Conservation (phyloP, 2,329 filamentous ascomycete genomes). For the Nemania sp. region DNA sequence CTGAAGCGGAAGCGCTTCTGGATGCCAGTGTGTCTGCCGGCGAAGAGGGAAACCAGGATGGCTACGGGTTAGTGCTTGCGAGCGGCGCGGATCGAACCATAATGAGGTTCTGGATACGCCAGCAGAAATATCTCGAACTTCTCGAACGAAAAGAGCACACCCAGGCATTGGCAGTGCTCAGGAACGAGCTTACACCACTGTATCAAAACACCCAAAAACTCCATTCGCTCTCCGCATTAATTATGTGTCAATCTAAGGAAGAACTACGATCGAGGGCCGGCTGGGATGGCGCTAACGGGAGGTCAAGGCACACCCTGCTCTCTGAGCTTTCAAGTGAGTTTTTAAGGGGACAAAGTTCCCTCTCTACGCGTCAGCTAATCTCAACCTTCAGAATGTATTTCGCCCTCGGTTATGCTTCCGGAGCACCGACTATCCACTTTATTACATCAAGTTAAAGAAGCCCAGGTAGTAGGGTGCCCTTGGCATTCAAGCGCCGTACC, state of each 20-base stretch:
- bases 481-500: constrained; percentile 83
- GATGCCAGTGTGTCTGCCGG: constrained; percentile 56
- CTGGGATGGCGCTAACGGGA: constrained; percentile 81
- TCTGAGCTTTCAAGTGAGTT: constrained; percentile 80
- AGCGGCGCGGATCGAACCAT: constrained; percentile 74
- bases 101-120: constrained; percentile 86
- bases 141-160: constrained; percentile 76
- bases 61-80: constrained; percentile 72
- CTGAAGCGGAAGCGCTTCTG: constrained; percentile 80
- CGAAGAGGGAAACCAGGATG: constrained; percentile 38
- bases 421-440: constrained; percentile 84
- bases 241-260: constrained; percentile 83
- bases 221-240: constrained; percentile 82
- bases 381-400: constrained; percentile 72
- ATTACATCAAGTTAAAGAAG: constrained; percentile 80
- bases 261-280: constrained; percentile 76
- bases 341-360: neutral
- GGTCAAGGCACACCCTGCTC: constrained; percentile 74
- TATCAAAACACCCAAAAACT: constrained; percentile 77
- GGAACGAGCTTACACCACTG: constrained; percentile 84
- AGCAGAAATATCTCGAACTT: constrained; percentile 94
- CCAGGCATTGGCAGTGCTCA: constrained; percentile 78
- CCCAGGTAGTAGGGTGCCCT: constrained; percentile 80
- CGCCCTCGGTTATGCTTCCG: constrained; percentile 94
- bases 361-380: constrained; percentile 26